These are phyloP conservation scores for Leptodermis oblonga DNA, from an alignment of 257 asterid genomes.

Conservation along the genomic window DNA sequence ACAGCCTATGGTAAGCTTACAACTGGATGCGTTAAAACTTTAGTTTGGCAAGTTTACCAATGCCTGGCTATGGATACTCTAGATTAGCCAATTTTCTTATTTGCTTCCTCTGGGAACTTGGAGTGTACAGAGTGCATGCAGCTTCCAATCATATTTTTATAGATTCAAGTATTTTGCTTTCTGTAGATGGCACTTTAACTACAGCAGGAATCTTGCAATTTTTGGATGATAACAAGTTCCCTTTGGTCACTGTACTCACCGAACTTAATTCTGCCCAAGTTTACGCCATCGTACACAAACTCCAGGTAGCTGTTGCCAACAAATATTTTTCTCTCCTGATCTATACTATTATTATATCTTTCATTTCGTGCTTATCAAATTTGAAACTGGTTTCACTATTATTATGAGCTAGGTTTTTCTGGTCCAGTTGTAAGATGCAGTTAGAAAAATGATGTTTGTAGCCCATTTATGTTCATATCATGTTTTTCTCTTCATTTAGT, in stretches of 20 bases:
- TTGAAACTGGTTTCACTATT: neutral
- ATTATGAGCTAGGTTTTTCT: neutral
- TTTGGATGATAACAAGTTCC: conserved; percentile 73
- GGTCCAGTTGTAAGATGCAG: neutral
- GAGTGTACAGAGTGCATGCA: neutral
- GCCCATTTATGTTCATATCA: neutral
- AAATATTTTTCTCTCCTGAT: conserved; percentile 3
- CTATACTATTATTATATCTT: conserved; percentile 5
- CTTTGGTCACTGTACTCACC: conserved; percentile 67
- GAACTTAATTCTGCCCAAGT: conserved; percentile 88
- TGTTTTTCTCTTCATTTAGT: neutral
- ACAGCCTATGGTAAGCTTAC: conserved; percentile 61
- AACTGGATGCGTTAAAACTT: neutral
- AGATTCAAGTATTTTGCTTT: conserved; percentile 3
- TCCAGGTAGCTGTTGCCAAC: conserved; percentile 52
- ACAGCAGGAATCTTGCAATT: conserved; percentile 55
- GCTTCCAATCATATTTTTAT: neutral
- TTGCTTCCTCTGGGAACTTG: neutral
- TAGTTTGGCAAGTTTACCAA: conserved; percentile 1
- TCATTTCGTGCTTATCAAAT: neutral
- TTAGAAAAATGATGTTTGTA: neutral
- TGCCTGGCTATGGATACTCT: neutral
- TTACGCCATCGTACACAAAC: conserved; percentile 57
- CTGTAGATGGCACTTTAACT: conserved; percentile 54
- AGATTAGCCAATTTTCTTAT: neutral